Base-by-base conservation (phyloP, 2,329 filamentous ascomycete species). In the Fusarium multiceps region DNA sequence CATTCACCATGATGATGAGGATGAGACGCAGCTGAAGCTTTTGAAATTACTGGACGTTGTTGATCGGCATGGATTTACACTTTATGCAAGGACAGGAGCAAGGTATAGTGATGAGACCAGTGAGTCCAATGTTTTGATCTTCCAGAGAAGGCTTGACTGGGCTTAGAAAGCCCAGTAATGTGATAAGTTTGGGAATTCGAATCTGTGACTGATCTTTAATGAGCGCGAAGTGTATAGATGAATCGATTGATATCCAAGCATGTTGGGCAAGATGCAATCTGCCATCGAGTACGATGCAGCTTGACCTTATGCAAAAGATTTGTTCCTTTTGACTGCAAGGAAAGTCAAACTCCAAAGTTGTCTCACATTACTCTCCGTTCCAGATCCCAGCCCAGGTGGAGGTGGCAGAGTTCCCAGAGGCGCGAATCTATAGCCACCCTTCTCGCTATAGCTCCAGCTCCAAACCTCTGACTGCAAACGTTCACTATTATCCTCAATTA, bases 381-480 rank as follows among this genome's bases (percentile, higher is more conserved):
- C 66, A 4, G 69, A 68, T 0, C 57, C 49, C 1, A 68, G 16
- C 0, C 63, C 68, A 2, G 67, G 63, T 1, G 67, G 68, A 6
- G 67, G 68, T 1, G 67, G 68, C 14, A 75, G 28, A 0, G 69
- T 73, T 2, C 69, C 74, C 2, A 76, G 30, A 8, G 72, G 73
- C 1, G 74, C 69, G 4, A 75, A 68, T n/a, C 64, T 66, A 41
- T 69, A 74, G 12, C 55, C n/a, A 14, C 77, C 40, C 11, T 48
- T 54, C 1, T 48, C 25, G 23, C 32, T 37, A 65, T 87, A 90
- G 10, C 81, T 80, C 88, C 88, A 91, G 53, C 84, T 88, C 89
- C 89, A 90, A 1, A 90, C 87, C 72, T 91, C 88, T 3, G 80
- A 81, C 60, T 84, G 85, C 16, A 91, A 75, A 56, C 86, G 81